phyloP scores from a whole-genome alignment of 257 asterid species.

The Solanum rostratum region DNA sequence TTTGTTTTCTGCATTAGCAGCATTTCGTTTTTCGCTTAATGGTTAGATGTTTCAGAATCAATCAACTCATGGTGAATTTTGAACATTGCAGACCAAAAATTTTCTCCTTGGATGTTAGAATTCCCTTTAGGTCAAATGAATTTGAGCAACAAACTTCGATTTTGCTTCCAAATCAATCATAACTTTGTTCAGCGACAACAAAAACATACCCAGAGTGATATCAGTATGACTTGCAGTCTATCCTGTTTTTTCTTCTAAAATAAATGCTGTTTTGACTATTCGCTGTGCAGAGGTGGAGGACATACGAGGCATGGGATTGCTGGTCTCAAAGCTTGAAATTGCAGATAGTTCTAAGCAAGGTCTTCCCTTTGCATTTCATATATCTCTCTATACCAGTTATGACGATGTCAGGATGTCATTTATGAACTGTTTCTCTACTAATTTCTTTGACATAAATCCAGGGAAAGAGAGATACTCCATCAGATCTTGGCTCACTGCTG shows the following conservation, averaged over 20 bases:
- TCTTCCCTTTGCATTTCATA: not conserved
- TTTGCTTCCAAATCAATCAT: not conserved
- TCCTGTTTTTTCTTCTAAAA: not conserved
- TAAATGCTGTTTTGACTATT: not conserved
- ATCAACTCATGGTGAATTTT: not conserved
- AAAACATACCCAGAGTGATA: not conserved
- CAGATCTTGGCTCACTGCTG: slow-evolving; percentile 66
- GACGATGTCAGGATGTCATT: not conserved
- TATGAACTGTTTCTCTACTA: not conserved
- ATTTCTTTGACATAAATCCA: slow-evolving; percentile 18
- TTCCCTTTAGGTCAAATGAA: not conserved
- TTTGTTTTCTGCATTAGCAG: not conserved
- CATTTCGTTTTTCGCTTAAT: not conserved
- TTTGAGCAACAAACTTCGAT: not conserved
- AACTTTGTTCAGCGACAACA: not conserved
- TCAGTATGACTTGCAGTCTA: not conserved
- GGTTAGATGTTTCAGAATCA: not conserved
- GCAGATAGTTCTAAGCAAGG: slow-evolving; percentile 53
- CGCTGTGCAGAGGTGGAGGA: slow-evolving; percentile 62
- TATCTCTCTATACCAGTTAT: not conserved
- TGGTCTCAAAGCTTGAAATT: slow-evolving; percentile 90
- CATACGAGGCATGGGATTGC: slow-evolving; percentile 94
- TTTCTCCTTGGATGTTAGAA: not conserved
- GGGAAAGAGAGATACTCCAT: slow-evolving; percentile 55
- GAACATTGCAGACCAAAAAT: not conserved